phyloP scores from a whole-genome alignment of 176 grass and related monocot genomes.

The Aegilops umbellulata region DNA sequence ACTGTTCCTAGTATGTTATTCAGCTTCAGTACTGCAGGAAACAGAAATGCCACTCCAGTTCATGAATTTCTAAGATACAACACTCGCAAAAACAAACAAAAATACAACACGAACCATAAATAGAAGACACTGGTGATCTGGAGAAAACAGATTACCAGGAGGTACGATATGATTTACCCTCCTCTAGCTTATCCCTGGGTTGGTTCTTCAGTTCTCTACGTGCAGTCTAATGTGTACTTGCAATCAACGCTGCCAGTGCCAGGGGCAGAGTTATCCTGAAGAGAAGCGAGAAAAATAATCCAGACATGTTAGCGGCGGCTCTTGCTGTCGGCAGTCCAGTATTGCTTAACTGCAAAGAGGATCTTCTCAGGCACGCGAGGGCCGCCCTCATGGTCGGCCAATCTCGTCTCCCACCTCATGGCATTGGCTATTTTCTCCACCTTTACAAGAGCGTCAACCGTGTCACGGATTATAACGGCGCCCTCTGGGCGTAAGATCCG shows the following conservation, averaged over 20 bases:
- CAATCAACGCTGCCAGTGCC: neutral
- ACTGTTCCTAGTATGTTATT: neutral
- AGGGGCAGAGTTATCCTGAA: neutral
- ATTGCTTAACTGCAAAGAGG: constrained; percentile 74
- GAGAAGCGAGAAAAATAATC: neutral
- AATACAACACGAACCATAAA: neutral
- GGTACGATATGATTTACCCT: too few species aligned
- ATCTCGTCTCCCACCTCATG: constrained; percentile 65
- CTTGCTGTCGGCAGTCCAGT: constrained; percentile 49
- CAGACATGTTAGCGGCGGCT: constrained; percentile 25
- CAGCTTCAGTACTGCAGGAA: constrained; percentile 1
- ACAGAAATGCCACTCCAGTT: neutral
- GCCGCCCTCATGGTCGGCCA: constrained; percentile 65
- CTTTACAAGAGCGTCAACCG: constrained; percentile 55
- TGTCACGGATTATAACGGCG: constrained; percentile 71
- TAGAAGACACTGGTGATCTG: too few species aligned
- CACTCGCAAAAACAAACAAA: too few species aligned
- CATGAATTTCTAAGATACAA: constrained; percentile 26
- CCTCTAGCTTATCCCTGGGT: neutral
- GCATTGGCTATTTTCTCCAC: constrained; percentile 62
- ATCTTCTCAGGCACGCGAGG: constrained; percentile 78
- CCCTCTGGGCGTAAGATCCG: constrained; percentile 83
- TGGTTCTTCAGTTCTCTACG: neutral
- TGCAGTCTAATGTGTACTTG: neutral
- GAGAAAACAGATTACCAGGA: too few species aligned